Base-by-base conservation (phyloP, 2,329 filamentous ascomycete genomes). In the Colletotrichum godetiae region DNA sequence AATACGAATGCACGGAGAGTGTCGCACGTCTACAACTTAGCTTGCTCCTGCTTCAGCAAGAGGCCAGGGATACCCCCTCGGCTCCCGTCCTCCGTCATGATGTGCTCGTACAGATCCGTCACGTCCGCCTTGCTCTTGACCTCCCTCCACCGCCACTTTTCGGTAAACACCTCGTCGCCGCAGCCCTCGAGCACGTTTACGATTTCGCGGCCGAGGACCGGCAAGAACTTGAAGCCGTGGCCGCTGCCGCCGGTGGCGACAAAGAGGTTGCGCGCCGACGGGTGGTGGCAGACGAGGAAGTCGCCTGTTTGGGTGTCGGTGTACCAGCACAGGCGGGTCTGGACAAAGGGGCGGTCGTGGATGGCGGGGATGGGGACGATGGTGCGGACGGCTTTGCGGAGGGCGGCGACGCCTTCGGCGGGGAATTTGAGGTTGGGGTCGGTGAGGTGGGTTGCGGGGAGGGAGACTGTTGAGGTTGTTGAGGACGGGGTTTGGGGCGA, bases 291-390 rank as follows among this genome's bases (percentile, higher is more conserved):
- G 73, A 94, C 86, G 67, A 95, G 86, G 84, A 93, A 95, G 79
- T 95, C 91, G 27, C 90, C 92, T 22, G 89, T 90, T 8, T 90
- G 87, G 77, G 93, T 95, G 82, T 95, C 93, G 5, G 90, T 91
- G 80, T 95, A 95, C 93, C 93, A 95, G 83, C 93, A 95, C 66
- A 94, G 82, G 29, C 92, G 86, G 2, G 90, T 92, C 66, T 86
- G 84, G 71, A 83, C 82, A 83, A 93, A 94, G 1, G 90, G 88
- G 31, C 92, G 85, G 29, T 87, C 85, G 62, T 86, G 86, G 22
- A 94, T 85, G 11, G 86, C 85, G 7, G 83, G 83, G 73, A 86
- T 79, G 1, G 93, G 91, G 5, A 94, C 84, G 77, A 93, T 87
- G 72, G 90, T 86, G 13, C 82, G 84, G 31, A 95, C 82, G 1